Percentiles rank a stretch among this genome's conserved stretches.
These are phyloP conservation scores for Malassezia cuniculi DNA, from an alignment of 1,284 basidiomycete species.

Conservation along the genomic window DNA sequence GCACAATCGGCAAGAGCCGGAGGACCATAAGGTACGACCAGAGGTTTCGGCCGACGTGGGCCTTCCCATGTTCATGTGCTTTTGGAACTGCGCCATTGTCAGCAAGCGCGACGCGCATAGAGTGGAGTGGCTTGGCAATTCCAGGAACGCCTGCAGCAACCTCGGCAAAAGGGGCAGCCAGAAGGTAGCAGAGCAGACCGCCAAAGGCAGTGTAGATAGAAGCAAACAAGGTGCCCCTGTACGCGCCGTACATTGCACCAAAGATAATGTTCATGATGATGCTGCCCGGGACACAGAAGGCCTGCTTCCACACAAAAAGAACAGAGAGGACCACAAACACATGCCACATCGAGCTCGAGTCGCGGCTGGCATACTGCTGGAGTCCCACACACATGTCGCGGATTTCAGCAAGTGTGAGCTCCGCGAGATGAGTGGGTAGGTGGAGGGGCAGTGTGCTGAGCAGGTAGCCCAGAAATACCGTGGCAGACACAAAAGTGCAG, in stretches of 20 bases:
- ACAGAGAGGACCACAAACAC: conserved; percentile 30
- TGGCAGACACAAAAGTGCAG: conserved; percentile 29
- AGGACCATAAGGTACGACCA: conserved; percentile 39
- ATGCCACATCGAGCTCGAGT: conserved; percentile 21
- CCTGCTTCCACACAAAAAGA: conserved; percentile 44
- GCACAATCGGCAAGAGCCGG: conserved; percentile 40
- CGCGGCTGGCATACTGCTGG: conserved; percentile 28
- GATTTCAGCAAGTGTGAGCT: conserved; percentile 37
- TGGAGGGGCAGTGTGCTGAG: conserved; percentile 37
- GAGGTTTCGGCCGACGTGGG: conserved; percentile 11
- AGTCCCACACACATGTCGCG: conserved; percentile 30
- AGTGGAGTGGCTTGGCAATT: conserved; percentile 29
- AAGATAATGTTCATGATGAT: conserved; percentile 43
- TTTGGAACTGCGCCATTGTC: not conserved
- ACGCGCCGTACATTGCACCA: conserved; percentile 42
- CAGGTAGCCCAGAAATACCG: conserved; percentile 26
- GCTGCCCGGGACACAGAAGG: conserved; percentile 39
- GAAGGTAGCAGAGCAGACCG: conserved; percentile 37
- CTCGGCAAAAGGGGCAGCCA: conserved; percentile 27
- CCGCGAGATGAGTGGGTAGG: conserved; percentile 35
- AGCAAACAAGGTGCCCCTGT: conserved; percentile 33
- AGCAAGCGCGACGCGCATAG: conserved; percentile 31
- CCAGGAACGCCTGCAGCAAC: conserved; percentile 31
- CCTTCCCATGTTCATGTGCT: not conserved
- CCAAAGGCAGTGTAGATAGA: conserved; percentile 37